Conservation (phyloP, 495 filamentous ascomycete genomes). For the Rusavskia elegans region DNA sequence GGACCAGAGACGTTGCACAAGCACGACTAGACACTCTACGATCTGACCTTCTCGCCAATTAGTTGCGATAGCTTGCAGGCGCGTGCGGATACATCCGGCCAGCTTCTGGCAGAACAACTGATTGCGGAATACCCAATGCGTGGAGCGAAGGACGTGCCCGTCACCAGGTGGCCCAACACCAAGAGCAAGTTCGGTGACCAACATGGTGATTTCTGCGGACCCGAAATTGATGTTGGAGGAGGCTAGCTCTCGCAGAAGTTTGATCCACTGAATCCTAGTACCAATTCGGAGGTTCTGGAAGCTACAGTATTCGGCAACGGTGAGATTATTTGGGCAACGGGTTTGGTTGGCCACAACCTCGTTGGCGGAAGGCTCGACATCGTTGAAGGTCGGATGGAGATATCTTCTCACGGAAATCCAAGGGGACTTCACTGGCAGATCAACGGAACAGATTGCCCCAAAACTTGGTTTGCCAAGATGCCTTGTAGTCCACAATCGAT, state of each 20-base stretch:
- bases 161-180: slow-evolving; percentile 28
- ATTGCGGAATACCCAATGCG: slow-evolving; percentile 26
- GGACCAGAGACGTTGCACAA: slow-evolving; percentile 2
- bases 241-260: slow-evolving; percentile 25
- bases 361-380: slow-evolving; percentile 34
- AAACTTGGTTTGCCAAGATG: background rate
- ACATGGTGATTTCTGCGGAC: slow-evolving; percentile 23
- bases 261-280: no score
- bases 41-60: slow-evolving; percentile 36
- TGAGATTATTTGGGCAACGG: no score
- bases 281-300: no score
- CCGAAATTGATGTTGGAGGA: slow-evolving; percentile 38
- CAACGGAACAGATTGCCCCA: slow-evolving; percentile 14
- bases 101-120: slow-evolving; percentile 14
- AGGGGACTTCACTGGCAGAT: slow-evolving; percentile 13
- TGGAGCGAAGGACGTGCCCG: slow-evolving; percentile 18
- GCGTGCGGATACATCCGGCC: slow-evolving; percentile 22
- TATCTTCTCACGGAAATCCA: slow-evolving; percentile 10
- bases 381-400: slow-evolving; percentile 6
- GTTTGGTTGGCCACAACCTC: slow-evolving; percentile 28
- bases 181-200: slow-evolving; percentile 24
- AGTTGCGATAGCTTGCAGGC: slow-evolving; percentile 21
- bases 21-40: slow-evolving; percentile 1
- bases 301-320: no score
- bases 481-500: no score